Evolutionary conservation across 2,329 filamentous ascomycete genomes (phyloP), one percentile per base, ranked within the genome.

Genomic region (Fusarium subtropicale): DNA sequence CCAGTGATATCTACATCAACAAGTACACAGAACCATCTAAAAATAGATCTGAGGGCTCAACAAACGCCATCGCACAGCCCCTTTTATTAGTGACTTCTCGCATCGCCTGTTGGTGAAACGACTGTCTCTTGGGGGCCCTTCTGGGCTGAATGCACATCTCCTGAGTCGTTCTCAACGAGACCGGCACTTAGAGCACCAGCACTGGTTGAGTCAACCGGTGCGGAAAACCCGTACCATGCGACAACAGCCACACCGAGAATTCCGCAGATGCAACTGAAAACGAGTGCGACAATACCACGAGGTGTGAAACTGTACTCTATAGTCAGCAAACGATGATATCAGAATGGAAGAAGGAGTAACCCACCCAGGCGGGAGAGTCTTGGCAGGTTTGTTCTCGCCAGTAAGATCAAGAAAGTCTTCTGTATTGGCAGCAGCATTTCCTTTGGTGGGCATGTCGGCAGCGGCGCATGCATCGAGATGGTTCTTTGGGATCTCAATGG

Each of bases 351-450:
- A 36, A 13, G 20, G 10, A 20, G 12, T 46, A 38, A 31, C 55
- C 54, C 79, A 85, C 82, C 92, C 92, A 3, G 81, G 82, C 0
- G 91, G 91, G n/a, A 95, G 74, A 28, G 79, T 82, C 1, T 76
- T 78, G 0, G 88, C 84, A 8, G 85, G 82, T 41, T 75, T 79
- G 64, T 89, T 90, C 78, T 91, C 81, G 22, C 90, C 90, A 0
- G 77, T 80, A 5, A 93, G 80, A 71, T 96, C 87, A 0, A 92
- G 80, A 24, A 87, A 80, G 71, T 94, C 79, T 0, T 79, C 76
- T 0, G 87, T 90, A 73, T 94, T 94, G 0, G 84, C 93, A 0
- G 92, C 93, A 0, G 92, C 93, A 73, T 96, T 96, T 9, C 93
- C 93, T 7, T 76, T 73, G 0, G 81, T 86, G 2, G 87, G 82